These are phyloP conservation scores for Phytophthora pinifolia DNA, from an alignment of 352 stramenopile genomes.

Conservation along the genomic window DNA sequence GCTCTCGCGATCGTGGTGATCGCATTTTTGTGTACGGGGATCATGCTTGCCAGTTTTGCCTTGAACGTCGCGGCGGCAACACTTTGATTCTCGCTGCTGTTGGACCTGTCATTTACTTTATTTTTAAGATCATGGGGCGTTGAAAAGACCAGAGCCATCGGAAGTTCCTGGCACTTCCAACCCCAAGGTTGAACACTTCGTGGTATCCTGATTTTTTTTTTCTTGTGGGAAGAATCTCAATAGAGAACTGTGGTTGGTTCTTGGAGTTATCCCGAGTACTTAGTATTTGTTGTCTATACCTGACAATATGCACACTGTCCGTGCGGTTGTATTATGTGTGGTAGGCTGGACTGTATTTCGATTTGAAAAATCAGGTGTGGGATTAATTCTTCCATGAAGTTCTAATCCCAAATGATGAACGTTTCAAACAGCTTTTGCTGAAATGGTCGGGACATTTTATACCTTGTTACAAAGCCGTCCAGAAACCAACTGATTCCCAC, in stretches of 20 bases:
- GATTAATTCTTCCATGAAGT: slow-evolving; percentile 83
- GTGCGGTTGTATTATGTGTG: too few species aligned
- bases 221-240: background rate
- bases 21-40: slow-evolving; percentile 19
- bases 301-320: too few species aligned
- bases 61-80: slow-evolving; percentile 33
- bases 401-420: slow-evolving; percentile 87
- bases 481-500: slow-evolving; percentile 72
- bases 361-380: slow-evolving; percentile 71
- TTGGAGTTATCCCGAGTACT: too few species aligned
- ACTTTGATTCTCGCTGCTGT: slow-evolving; percentile 13
- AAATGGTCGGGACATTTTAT: slow-evolving; percentile 73
- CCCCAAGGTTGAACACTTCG: slow-evolving; percentile 2
- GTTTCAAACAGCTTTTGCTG: slow-evolving; percentile 72
- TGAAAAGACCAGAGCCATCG: slow-evolving; percentile 27
- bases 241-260: too few species aligned
- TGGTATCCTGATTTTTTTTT: background rate
- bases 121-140: slow-evolving; percentile 27
- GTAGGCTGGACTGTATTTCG: too few species aligned
- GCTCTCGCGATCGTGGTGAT: slow-evolving; percentile 28
- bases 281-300: too few species aligned
- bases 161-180: slow-evolving; percentile 22
- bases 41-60: slow-evolving; percentile 32
- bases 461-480: slow-evolving; percentile 81
- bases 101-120: slow-evolving; percentile 19